Conservation (phyloP, 257 asterid species). For the Solanum acaule region DNA sequence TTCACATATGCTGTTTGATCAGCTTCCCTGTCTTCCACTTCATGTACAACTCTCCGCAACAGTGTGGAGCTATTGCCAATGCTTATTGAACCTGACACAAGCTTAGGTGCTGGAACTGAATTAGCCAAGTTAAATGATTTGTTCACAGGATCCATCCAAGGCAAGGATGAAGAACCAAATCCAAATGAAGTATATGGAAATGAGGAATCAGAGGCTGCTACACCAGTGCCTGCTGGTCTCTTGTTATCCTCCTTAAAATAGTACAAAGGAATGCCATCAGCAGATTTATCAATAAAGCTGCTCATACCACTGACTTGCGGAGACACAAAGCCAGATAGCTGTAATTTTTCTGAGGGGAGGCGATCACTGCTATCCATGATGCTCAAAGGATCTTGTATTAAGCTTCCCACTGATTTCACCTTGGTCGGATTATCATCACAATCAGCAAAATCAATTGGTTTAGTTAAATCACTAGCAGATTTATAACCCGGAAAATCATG, state of each 20-base stretch:
- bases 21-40: constrained; percentile 78
- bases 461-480: constrained; percentile 21
- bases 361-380: constrained; percentile 47
- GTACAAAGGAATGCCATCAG: constrained; percentile 91
- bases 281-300: constrained; percentile 82
- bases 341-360: constrained; percentile 74
- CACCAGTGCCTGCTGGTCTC: constrained; percentile 32
- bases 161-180: constrained; percentile 79
- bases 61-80: constrained; percentile 62
- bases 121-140: constrained; percentile 74
- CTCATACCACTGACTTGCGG: constrained; percentile 89
- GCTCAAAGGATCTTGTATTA: constrained; percentile 31
- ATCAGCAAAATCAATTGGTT: constrained; percentile 24
- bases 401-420: constrained; percentile 43
- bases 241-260: constrained; percentile 76
- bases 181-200: constrained; percentile 55
- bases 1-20: constrained; percentile 53
- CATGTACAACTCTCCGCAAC: constrained; percentile 95
- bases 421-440: constrained; percentile 41
- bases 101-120: constrained; percentile 74
- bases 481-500: constrained; percentile 33
- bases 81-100: constrained; percentile 71
- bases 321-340: constrained; percentile 84
- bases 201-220: constrained; percentile 55
- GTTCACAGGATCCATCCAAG: constrained; percentile 87